Evolutionary conservation across 2,329 filamentous ascomycete species (phyloP), one percentile per base, ranked within the genome.

Genomic region (Penicillium palitans): DNA sequence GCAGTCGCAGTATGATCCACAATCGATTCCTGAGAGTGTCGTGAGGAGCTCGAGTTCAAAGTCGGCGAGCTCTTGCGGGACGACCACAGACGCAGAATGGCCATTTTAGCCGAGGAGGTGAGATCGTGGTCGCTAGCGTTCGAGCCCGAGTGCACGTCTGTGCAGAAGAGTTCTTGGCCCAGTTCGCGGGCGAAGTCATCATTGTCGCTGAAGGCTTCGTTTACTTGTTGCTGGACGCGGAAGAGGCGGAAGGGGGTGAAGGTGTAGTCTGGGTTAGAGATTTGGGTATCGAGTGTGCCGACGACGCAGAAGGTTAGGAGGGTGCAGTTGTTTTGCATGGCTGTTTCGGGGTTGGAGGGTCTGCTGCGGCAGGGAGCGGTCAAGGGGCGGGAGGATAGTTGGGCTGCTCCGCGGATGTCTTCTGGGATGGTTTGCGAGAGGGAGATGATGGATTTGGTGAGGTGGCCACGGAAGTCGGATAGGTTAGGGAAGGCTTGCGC

Each of bases 241-340:
- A 90, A 90, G 63, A 90, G 85, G 45, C 76, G 82, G 31, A 90
- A 75, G 0, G 88, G 86, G 1, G 83, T 79, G 62, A 88, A 88
- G 55, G 81, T 79, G 66, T 84, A 83, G 29, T 80, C 79, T 1
- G 81, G 75, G 24, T 81, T 80, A 2, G 76, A 75, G 9, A 83
- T 71, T 35, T 79, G 80, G 17, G 80, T 78, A 62, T 89, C 84
- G 29, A 90, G 84, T 1, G 84, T 84, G 19, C 87, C 82, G 42
- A 90, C 81, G 17, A 86, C 75, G 46, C 82, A 82, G 69, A 90
- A 84, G n/a, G 82, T 83, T 70, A 68, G 78, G 67, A 62, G 76
- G 66, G 59, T 78, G 67, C 58, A 89, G 45, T 57, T 42, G 1
- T 50, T 47, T 27, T 52, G 49, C 4, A 52, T 13, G 66, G 65